phyloP scores from a whole-genome alignment of 768 basidiomycete genomes.

The Termitomyces sp. region DNA sequence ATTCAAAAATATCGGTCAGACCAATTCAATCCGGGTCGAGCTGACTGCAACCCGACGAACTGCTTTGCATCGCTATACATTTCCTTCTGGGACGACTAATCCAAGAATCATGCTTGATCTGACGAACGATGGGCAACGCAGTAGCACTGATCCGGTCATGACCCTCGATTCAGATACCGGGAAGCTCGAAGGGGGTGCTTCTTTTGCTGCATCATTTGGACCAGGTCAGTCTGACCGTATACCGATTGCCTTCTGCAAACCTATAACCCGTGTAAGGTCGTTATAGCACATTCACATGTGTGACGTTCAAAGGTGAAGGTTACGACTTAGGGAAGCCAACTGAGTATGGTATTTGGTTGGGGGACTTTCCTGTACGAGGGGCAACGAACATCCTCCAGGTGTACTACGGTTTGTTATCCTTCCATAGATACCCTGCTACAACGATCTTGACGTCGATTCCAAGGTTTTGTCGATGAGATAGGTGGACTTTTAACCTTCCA shows the following conservation, averaged over 20 bases:
- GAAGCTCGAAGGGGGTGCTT: constrained; percentile 45
- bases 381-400: constrained; percentile 44
- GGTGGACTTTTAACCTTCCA: constrained; percentile 53
- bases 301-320: constrained; percentile 56
- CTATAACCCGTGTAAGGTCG: constrained; percentile 30
- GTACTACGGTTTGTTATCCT: constrained; percentile 39
- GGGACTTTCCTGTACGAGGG: constrained; percentile 44
- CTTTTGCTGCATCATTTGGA: constrained; percentile 57
- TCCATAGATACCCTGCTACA: not conserved
- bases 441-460: not conserved
- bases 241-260: not conserved
- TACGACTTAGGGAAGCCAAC: constrained; percentile 42
- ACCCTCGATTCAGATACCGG: constrained; percentile 45
- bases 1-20: constrained; percentile 26
- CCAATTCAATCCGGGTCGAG: constrained; percentile 55
- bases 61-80: constrained; percentile 58
- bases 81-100: constrained; percentile 40
- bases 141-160: constrained; percentile 46
- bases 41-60: constrained; percentile 58
- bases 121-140: constrained; percentile 58
- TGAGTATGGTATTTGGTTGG: constrained; percentile 56
- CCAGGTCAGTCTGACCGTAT: constrained; percentile 28
- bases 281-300: constrained; percentile 57
- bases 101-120: constrained; percentile 60
- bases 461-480: constrained; percentile 48